Evolutionary conservation across 352 stramenopile species (phyloP).

Genomic region (Phytophthora vignae): DNA sequence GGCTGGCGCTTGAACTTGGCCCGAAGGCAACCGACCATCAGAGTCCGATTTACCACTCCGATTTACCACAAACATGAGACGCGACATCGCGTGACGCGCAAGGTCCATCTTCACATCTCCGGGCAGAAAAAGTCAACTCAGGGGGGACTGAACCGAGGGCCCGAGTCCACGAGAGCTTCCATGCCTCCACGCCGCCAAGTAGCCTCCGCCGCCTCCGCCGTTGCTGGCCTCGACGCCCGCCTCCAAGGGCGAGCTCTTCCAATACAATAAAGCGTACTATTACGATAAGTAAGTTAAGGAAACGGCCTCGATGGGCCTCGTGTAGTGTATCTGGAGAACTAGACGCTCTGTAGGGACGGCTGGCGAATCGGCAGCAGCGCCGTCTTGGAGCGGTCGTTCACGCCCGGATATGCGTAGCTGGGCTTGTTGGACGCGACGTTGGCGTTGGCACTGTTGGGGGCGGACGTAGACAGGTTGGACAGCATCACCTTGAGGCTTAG

Average conservation of each 20-base stretch:
- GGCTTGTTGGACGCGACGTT: conserved; percentile 32
- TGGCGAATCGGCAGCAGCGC: conserved; percentile 41
- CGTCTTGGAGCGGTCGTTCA: conserved; percentile 38
- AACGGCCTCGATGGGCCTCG: conserved; percentile 5
- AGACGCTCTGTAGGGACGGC: conserved; percentile 44
- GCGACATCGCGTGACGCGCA: conserved; percentile 17
- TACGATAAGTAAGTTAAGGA: conserved; percentile 43
- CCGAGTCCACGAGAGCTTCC: not conserved
- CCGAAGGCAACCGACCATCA: not conserved
- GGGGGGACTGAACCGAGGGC: conserved; percentile 8
- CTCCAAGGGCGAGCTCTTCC: conserved; percentile 4
- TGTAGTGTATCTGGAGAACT: conserved; percentile 16
- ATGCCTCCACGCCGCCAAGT: not conserved
- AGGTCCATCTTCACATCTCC: conserved; percentile 2
- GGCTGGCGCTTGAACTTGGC: not conserved
- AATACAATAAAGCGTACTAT: conserved; percentile 43
- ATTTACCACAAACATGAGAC: conserved; percentile 12
- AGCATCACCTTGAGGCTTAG: conserved; percentile 67
- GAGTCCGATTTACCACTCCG: not conserved
- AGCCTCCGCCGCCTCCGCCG: too few relatives aligned
- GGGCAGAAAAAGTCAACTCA: not conserved
- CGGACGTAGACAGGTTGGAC: conserved; percentile 39
- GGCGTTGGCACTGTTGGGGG: conserved; percentile 16
- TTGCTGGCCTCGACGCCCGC: not conserved
- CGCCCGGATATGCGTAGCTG: conserved; percentile 37